Evolutionary conservation across 495 filamentous ascomycete genomes (phyloP), one percentile per base, ranked within the genome.

Genomic region (Neurospora sp.): DNA sequence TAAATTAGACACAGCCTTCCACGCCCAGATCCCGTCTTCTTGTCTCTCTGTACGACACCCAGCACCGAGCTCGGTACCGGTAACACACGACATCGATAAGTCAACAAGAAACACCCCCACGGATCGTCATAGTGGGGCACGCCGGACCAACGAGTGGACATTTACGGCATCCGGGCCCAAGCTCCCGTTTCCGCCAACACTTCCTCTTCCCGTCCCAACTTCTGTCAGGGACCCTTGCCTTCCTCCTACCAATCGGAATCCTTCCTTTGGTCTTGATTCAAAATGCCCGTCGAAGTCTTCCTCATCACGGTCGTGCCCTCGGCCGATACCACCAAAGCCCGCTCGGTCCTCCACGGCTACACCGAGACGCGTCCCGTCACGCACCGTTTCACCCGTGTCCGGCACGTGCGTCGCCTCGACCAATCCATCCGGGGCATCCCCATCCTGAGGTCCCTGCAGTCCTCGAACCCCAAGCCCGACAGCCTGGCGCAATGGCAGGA

Each of bases 221-320:
- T 7, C 22, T 61, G 53, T 65, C 53, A 65, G 53, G 53, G 53
- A 65, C 53, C 53, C 53, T 65, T 65, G 53, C 53, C 14, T 22
- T 7, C 6, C 1, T 37, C 53, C 27, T 65, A 65, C 53, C 53
- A 65, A 65, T 65, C 53, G 53, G 53, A 65, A 31, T 18, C 31
- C 12, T 65, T 35, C 53, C 53, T 65, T 65, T 35, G 20, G 20
- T 59, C 5, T 27, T n/a, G 5, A 37, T n/a, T 53, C 22, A 42
- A 46, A 38, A 78, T 74, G 70, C 80, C 83, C 75, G 76, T 83
- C 74, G 85, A 86, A 68, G 76, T 85, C 18, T 84, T 85, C 68
- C 76, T 86, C 61, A 81, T 82, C 1, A 79, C 80, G 2, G 69
- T 80, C 12, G 80, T 85, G 35, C 70, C 73, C 16, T 78, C 81